Evolutionary conservation across 495 filamentous ascomycete genomes (phyloP).

Genomic region (Lasiosphaeriaceae sp.): DNA sequence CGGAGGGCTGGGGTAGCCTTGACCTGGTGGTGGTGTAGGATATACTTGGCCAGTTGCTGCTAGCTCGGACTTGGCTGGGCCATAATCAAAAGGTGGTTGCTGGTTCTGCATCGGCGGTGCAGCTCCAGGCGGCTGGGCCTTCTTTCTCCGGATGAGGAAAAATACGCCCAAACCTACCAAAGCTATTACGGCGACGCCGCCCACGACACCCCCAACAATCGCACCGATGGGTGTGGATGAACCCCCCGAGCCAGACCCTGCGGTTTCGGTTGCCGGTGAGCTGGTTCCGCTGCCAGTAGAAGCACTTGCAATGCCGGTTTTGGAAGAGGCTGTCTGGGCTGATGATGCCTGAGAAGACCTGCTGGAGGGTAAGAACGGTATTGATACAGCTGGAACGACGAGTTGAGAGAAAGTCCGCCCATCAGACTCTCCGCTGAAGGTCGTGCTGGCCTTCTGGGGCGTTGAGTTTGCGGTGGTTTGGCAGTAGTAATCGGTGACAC

Average conservation of each 20-base stretch:
- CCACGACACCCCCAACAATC: constrained; percentile 48
- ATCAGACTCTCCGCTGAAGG: constrained; percentile 30
- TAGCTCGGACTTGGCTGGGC: neutral
- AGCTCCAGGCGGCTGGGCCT: neutral
- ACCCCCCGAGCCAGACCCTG: neutral
- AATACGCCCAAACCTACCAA: constrained; percentile 38
- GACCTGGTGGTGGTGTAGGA: neutral
- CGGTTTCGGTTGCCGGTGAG: neutral
- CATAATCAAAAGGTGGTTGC: neutral
- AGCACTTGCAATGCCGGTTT: too few relatives aligned
- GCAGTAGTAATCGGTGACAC: constrained; percentile 40
- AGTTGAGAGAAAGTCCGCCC: constrained; percentile 24
- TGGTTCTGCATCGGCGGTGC: neutral
- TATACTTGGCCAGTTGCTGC: neutral
- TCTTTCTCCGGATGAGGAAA: constrained; percentile 32
- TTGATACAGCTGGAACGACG: too few relatives aligned
- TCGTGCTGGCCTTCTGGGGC: constrained; percentile 31
- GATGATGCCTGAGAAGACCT: too few relatives aligned
- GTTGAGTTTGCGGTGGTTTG: constrained; percentile 20
- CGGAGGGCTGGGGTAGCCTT: neutral
- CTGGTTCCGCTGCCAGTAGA: neutral
- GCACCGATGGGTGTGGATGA: constrained; percentile 36
- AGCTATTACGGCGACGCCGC: constrained; percentile 41
- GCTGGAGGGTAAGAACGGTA: too few relatives aligned
- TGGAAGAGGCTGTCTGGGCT: too few relatives aligned